phyloP scores from a whole-genome alignment of 192 early-diverging fungal genomes.

The Borealophlyctis nickersoniae region DNA sequence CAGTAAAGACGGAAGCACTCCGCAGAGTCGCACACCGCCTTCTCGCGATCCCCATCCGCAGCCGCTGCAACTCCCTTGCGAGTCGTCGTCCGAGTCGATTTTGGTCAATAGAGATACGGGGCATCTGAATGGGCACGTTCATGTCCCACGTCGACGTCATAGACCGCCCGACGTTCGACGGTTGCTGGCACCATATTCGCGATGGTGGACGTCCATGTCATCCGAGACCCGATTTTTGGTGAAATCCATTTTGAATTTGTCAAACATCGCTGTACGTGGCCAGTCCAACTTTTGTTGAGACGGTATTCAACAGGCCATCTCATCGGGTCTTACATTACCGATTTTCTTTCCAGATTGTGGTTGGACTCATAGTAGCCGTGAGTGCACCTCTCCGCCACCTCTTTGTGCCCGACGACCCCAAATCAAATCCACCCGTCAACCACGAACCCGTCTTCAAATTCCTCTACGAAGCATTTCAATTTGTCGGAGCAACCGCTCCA shows the following conservation, averaged over 20 bases:
- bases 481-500: constrained; percentile 25
- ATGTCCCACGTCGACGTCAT: too few relatives aligned
- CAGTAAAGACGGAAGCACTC: too few relatives aligned
- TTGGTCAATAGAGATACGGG: too few relatives aligned
- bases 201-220: background rate
- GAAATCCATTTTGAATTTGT: constrained; percentile 7
- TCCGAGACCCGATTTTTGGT: constrained; percentile 1
- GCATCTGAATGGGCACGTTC: too few relatives aligned
- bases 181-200: too few relatives aligned
- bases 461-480: constrained; percentile 28
- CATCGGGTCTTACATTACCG: too few relatives aligned
- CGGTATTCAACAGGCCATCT: too few relatives aligned
- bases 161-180: too few relatives aligned
- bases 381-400: constrained; percentile 9
- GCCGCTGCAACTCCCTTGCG: too few relatives aligned
- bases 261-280: constrained; percentile 11
- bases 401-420: constrained; percentile 4
- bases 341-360: constrained; percentile 6
- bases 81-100: too few relatives aligned
- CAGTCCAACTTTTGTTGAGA: background rate
- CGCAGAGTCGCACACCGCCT: too few relatives aligned
- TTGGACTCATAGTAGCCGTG: constrained; percentile 29
- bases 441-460: constrained; percentile 33
- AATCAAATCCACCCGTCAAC: background rate
- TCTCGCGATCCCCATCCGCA: too few relatives aligned